These are phyloP conservation scores for Zymoseptoria tritici DNA, from an alignment of 2,329 filamentous ascomycete species.

Conservation along the genomic window DNA sequence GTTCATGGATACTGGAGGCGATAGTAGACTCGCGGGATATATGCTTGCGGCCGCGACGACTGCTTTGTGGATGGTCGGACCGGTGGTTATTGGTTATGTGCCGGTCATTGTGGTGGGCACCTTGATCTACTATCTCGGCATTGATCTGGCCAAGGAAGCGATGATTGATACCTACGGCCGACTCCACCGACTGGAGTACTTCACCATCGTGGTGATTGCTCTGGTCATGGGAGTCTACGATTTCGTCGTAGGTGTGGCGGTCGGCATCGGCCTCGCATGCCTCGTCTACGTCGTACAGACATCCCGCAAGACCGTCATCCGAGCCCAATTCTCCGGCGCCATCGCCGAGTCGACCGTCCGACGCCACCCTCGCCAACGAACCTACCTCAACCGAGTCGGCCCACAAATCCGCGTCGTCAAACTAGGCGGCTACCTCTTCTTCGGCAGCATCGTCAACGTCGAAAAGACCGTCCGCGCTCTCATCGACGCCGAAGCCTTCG, in stretches of 20 bases:
- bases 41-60: conserved; percentile 75
- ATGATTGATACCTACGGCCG: conserved; percentile 84
- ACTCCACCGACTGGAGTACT: conserved; percentile 76
- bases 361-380: conserved; percentile 79
- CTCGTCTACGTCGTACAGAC: conserved; percentile 87
- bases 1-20: conserved; percentile 87
- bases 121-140: conserved; percentile 88
- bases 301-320: conserved; percentile 79
- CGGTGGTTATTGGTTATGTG: conserved; percentile 84
- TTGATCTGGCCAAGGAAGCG: conserved; percentile 84
- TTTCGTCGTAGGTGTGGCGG: conserved; percentile 87
- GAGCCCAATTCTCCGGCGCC: conserved; percentile 82
- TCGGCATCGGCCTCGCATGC: conserved; percentile 87
- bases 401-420: conserved; percentile 87
- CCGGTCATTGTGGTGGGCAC: conserved; percentile 95
- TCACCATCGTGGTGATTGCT: conserved; percentile 83
- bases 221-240: conserved; percentile 95
- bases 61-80: conserved; percentile 76
- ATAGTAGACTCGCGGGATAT: conserved; percentile 76
- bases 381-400: conserved; percentile 78
- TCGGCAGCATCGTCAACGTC: conserved; percentile 92
- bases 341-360: conserved; percentile 88
- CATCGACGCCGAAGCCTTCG: conserved; percentile 75
- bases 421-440: conserved; percentile 92
- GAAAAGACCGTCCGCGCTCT: conserved; percentile 78